A percentile compares a stretch with the other conserved stretches of the same genome.
Conservation (phyloP, 2,329 filamentous ascomycete genomes). For the Penicillium sp. region DNA sequence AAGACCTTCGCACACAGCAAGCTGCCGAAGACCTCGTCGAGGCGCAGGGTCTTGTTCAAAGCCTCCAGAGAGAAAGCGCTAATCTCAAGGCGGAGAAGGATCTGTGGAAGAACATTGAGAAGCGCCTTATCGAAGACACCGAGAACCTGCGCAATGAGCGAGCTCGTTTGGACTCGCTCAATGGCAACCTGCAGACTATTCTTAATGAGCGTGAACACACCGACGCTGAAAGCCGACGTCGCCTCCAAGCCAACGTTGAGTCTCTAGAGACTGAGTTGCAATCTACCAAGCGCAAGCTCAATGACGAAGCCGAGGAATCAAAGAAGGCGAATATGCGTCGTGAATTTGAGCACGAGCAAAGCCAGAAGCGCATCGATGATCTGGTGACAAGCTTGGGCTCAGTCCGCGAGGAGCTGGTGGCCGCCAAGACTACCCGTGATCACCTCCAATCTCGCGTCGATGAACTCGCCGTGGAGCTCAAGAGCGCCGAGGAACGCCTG, state of each 20-base stretch:
- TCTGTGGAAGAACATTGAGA: constrained; percentile 91
- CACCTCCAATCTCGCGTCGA: constrained; percentile 86
- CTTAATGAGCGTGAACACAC: constrained; percentile 88
- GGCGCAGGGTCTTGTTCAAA: constrained; percentile 76
- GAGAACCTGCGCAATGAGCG: constrained; percentile 83
- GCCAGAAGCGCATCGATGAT: constrained; percentile 89
- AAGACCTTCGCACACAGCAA: constrained; percentile 87
- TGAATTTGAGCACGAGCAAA: constrained; percentile 86
- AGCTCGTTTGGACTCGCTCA: constrained; percentile 75
- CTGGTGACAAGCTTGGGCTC: constrained; percentile 77
- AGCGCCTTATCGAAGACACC: constrained; percentile 83
- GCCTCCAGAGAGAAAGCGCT: constrained; percentile 83
- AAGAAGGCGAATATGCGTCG: constrained; percentile 82
- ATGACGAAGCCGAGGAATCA: constrained; percentile 77
- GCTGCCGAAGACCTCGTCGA: constrained; percentile 92
- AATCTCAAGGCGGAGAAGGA: constrained; percentile 95
- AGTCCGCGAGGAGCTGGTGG: constrained; percentile 81
- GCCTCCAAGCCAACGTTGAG: constrained; percentile 77
- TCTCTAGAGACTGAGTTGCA: constrained; percentile 76
- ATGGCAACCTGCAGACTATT: constrained; percentile 81
- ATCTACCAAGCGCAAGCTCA: constrained; percentile 77
- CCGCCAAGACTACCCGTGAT: constrained; percentile 82
- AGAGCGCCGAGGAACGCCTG: constrained; percentile 83
- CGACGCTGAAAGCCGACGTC: constrained; percentile 78
- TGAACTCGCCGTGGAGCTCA: constrained; percentile 83